Conservation (phyloP, 2,329 filamentous ascomycete genomes). For the Xylaria sp. region DNA sequence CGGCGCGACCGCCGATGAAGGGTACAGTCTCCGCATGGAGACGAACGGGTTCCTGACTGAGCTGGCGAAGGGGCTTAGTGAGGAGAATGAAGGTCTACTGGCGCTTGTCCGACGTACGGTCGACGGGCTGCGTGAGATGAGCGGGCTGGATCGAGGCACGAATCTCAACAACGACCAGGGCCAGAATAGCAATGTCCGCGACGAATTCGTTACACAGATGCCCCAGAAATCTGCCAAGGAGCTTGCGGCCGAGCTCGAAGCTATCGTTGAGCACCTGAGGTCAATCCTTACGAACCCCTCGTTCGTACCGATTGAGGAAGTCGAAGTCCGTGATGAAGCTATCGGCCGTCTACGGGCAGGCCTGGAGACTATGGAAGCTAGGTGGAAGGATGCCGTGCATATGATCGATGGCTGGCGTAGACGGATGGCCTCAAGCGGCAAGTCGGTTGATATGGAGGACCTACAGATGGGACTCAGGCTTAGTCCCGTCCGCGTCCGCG, state of each 20-base stretch:
- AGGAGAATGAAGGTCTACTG: conserved; percentile 90
- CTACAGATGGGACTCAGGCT: conserved; percentile 75
- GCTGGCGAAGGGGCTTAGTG: conserved; percentile 83
- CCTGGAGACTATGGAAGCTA: conserved; percentile 92
- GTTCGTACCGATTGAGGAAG: conserved; percentile 94
- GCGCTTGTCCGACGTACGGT: conserved; percentile 77
- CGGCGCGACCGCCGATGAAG: conserved; percentile 58
- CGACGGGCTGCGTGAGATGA: conserved; percentile 76
- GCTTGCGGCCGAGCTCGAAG: conserved; percentile 78
- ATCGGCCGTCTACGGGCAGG: conserved; percentile 84
- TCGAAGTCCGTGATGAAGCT: conserved; percentile 91
- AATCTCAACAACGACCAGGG: conserved; percentile 44
- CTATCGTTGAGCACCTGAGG: conserved; percentile 82
- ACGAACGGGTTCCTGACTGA: conserved; percentile 92
- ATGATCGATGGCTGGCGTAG: conserved; percentile 94
- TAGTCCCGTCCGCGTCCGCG: conserved; percentile 67
- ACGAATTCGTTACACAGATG: conserved; percentile 22
- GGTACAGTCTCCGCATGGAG: conserved; percentile 81
- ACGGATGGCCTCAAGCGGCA: conserved; percentile 77
- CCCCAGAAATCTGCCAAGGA: conserved; percentile 66
- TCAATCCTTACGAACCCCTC: conserved; percentile 92
- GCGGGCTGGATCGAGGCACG: conserved; percentile 60
- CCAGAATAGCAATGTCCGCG: conserved; percentile 5
- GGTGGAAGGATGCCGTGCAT: conserved; percentile 88
- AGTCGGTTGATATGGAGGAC: conserved; percentile 75